Evolutionary conservation across 495 filamentous ascomycete species (phyloP), one percentile per base, ranked within the genome.

Genomic region (Talaromyces ruber): DNA sequence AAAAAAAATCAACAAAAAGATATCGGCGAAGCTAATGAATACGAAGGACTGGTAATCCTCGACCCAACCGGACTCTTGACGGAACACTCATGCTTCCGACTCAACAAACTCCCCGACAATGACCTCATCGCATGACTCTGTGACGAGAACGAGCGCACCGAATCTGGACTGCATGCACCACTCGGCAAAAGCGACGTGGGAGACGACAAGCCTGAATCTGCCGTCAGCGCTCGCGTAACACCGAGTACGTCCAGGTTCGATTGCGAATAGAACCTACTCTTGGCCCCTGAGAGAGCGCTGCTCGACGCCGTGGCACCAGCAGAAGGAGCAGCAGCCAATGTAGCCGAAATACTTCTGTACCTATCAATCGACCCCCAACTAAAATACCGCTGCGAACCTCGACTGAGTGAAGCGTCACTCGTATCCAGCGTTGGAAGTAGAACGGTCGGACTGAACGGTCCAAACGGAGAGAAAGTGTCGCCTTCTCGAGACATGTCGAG

Each of bases 261-360:
- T 25, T 57, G 54, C 16, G 54, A 57, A 57, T 57, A 57, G 54
- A 57, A 57, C 54, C 54, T 25, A 12, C 18, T 25, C n/a, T 22
- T 54, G 5, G 51, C 51, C 1, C 7, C 21, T 14, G 51, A 54
- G 21, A 54, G 1, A 29, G 22, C n/a, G 24, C 51, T 54, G 6
- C 24, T 18, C 16, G 51, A 54, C 14, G 51, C 8, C 8, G 51
- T 16, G 26, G 22, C 21, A 24, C 0, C 12, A 54, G 51, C 12
- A 26, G 7, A 9, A 14, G 16, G 0, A 14, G 12, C 22, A 4
- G 51, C 24, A 4, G 54, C 54, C 28, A 57, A 57, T 0, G 28
- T 9, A 30, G 26, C 54, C n/a, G 54, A 57, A 32, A 34, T 30
- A 34, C n/a, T 57, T 57, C 54, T 28, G 21, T 32, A 57, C 21